These are phyloP conservation scores for Tulasnella sp. DNA, from an alignment of 768 basidiomycete species.

Conservation along the genomic window DNA sequence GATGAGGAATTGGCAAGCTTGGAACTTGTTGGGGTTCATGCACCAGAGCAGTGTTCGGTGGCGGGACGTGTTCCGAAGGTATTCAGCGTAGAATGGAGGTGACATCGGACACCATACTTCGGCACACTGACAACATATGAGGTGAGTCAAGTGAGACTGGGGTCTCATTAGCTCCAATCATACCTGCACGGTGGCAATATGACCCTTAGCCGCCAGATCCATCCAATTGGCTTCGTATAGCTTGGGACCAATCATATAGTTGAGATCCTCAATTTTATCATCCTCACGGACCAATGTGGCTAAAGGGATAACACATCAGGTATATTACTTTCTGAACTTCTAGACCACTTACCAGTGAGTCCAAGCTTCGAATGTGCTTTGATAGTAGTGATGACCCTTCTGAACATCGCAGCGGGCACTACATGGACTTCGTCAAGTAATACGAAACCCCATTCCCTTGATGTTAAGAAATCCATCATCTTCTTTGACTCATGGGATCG, in stretches of 20 bases:
- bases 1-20: slow-evolving; percentile 97
- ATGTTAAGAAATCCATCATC: slow-evolving; percentile 99
- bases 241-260: slow-evolving; percentile 99
- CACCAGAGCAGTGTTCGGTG: slow-evolving; percentile 94
- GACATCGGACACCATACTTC: slow-evolving; percentile 99
- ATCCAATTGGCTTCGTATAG: slow-evolving; percentile 99
- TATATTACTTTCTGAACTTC: slow-evolving; percentile 4
- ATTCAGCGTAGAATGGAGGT: slow-evolving; percentile 97
- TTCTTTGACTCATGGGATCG: slow-evolving; percentile 98
- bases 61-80: slow-evolving; percentile 80
- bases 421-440: slow-evolving; percentile 97
- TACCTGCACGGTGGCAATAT: slow-evolving; percentile 99
- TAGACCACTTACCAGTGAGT: slow-evolving; percentile 56
- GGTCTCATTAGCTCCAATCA: slow-evolving; percentile 18
- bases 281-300: slow-evolving; percentile 98
- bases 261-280: slow-evolving; percentile 95
- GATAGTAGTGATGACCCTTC: slow-evolving; percentile 93
- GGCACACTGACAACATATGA: slow-evolving; percentile 55
- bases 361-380: slow-evolving; percentile 98
- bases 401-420: slow-evolving; percentile 97
- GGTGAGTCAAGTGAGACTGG: background rate
- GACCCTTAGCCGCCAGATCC: slow-evolving; percentile 98
- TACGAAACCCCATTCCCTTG: slow-evolving; percentile 98
- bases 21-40: slow-evolving; percentile 99
- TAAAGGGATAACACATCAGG: slow-evolving; percentile 24